phyloP scores from a whole-genome alignment of 2,329 filamentous ascomycete genomes.

The Pseudopyricularia cyperi region DNA sequence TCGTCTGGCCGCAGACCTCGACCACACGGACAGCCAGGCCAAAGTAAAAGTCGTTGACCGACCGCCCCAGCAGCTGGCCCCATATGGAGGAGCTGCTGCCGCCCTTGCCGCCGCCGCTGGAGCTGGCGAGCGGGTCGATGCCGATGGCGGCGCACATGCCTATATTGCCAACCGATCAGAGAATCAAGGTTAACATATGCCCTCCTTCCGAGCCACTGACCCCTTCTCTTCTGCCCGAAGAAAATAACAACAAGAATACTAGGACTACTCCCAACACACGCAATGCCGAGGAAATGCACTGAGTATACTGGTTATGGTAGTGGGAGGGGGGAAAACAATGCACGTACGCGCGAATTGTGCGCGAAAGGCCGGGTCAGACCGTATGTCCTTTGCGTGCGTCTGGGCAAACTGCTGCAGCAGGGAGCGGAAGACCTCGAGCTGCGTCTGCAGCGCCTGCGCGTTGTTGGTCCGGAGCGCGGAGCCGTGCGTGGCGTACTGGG shows the following conservation, averaged over 20 bases:
- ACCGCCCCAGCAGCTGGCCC: constrained; percentile 82
- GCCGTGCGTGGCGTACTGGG: constrained; percentile 85
- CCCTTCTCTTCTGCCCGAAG: too few relatives aligned
- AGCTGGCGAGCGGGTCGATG: constrained; percentile 80
- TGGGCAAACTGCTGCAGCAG: constrained; percentile 89
- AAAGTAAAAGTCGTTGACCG: constrained; percentile 97
- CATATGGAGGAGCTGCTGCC: constrained; percentile 58
- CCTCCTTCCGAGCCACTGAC: too few relatives aligned
- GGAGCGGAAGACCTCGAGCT: constrained; percentile 91
- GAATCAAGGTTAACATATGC: too few relatives aligned
- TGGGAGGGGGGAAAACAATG: too few relatives aligned
- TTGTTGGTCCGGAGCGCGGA: constrained; percentile 75
- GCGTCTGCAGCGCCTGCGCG: constrained; percentile 74
- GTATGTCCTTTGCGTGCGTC: constrained; percentile 91
- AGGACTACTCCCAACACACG: too few relatives aligned
- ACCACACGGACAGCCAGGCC: constrained; percentile 93
- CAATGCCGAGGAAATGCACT: too few relatives aligned
- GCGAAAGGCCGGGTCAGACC: constrained; percentile 86
- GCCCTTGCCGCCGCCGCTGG: constrained; percentile 27
- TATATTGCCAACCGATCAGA: too few relatives aligned
- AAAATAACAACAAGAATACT: too few relatives aligned
- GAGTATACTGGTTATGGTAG: too few relatives aligned
- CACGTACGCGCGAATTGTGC: constrained; percentile 99
- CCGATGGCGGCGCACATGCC: constrained; percentile 97
- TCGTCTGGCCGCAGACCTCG: constrained; percentile 76